These are phyloP conservation scores for Panellus pusillus DNA, from an alignment of 768 basidiomycete species.

Conservation along the genomic window DNA sequence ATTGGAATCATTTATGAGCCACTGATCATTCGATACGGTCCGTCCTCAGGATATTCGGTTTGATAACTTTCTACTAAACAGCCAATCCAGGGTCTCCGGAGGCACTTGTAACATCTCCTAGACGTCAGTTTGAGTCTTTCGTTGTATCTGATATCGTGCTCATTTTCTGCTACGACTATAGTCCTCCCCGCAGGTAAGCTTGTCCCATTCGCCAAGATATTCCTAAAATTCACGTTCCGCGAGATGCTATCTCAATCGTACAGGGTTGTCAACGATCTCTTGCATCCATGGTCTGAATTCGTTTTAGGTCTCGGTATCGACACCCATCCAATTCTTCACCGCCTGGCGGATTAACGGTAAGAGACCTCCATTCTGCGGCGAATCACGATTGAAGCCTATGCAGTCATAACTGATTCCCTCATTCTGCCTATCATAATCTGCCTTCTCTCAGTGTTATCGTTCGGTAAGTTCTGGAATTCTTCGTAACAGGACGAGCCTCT, in stretches of 20 bases:
- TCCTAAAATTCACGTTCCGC: neutral
- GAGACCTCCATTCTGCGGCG: neutral
- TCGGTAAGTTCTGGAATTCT: conserved; percentile 1
- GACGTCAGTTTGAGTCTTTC: conserved; percentile 1
- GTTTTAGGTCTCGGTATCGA: conserved; percentile 9
- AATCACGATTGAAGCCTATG: neutral
- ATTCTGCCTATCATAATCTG: conserved; percentile 8
- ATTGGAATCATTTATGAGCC: conserved; percentile 20
- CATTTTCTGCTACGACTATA: neutral
- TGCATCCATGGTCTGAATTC: neutral
- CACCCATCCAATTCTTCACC: conserved; percentile 17
- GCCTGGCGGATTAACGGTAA: conserved; percentile 19
- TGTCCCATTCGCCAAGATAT: too few relatives aligned
- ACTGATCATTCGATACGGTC: conserved; percentile 15
- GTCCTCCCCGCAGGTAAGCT: conserved; percentile 18
- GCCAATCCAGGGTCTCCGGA: conserved; percentile 2
- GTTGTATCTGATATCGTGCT: neutral
- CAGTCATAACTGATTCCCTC: conserved; percentile 16
- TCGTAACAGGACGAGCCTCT: neutral
- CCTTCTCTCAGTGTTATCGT: conserved; percentile 11
- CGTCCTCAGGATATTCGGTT: neutral
- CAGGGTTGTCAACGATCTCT: neutral
- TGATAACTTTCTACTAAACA: neutral
- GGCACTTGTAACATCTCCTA: conserved; percentile 10
- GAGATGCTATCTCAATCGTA: neutral